Conservation (phyloP, 495 filamentous ascomycete species). For the Trichoderma virens region DNA sequence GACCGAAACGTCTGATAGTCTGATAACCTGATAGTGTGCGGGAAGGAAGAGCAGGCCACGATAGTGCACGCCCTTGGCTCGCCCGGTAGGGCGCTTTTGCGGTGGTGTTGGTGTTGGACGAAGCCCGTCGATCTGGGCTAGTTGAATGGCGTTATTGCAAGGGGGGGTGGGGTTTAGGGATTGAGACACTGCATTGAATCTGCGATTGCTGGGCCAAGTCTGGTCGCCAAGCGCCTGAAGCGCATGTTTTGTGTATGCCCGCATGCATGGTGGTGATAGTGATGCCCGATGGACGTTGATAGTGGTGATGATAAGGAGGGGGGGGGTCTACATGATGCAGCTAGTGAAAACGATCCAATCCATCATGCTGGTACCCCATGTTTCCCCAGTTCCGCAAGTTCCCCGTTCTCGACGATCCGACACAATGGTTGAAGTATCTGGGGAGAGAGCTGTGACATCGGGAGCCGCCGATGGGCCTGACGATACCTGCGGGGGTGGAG, state of each 20-base stretch:
- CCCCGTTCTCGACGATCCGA: neutral
- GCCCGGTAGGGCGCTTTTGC: no score
- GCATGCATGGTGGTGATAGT: neutral
- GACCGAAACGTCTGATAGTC: no score
- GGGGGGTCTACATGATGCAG: neutral
- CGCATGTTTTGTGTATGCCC: neutral
- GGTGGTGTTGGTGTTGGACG: no score
- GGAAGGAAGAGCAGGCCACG: no score
- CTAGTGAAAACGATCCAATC: neutral
- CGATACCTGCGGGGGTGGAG: slow-evolving; percentile 2
- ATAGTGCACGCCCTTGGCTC: no score
- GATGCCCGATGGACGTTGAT: neutral
- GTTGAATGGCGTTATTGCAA: neutral
- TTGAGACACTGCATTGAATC: neutral
- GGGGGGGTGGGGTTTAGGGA: neutral
- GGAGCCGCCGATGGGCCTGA: neutral
- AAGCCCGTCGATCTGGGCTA: no score
- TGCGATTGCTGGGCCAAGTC: neutral
- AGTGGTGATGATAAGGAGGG: neutral
- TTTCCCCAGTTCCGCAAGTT: neutral
- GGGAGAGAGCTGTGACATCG: neutral
- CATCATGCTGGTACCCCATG: neutral
- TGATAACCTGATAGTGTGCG: no score
- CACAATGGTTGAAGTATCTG: neutral
- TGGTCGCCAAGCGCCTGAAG: neutral